A percentile compares a stretch with the other conserved stretches of the same genome.
Evolutionary conservation across 805 yeast species (phyloP).

Genomic region (Clavispora vitiphila): DNA sequence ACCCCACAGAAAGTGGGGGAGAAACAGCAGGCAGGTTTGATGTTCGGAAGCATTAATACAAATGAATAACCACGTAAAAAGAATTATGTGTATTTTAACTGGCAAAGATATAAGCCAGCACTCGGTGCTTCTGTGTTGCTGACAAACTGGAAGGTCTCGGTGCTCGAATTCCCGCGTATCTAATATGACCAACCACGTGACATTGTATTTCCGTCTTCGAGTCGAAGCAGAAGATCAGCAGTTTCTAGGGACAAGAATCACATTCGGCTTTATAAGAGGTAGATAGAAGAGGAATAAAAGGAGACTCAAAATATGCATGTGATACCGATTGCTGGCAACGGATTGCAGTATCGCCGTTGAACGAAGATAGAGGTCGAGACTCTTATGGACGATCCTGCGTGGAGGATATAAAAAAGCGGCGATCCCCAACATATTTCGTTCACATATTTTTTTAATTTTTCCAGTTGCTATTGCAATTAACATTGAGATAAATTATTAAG

Average conservation of each 20-base stretch:
- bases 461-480: conserved; percentile 1
- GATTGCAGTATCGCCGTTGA: background rate
- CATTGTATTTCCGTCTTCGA: background rate
- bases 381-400: background rate
- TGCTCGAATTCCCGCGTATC: conserved; percentile 2
- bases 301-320: too few relatives aligned
- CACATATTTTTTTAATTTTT: background rate
- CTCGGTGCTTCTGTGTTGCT: background rate
- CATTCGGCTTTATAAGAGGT: too few relatives aligned
- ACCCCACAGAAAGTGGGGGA: conserved; percentile 1
- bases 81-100: background rate
- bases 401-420: conserved; percentile 2
- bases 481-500: background rate
- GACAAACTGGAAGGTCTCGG: conserved; percentile 1
- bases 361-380: background rate
- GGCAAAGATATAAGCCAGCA: background rate
- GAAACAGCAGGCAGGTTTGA: background rate
- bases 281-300: too few relatives aligned
- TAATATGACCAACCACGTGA: background rate
- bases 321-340: too few relatives aligned
- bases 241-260: too few relatives aligned
- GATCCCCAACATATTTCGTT: conserved; percentile 1
- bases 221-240: background rate
- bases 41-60: too few relatives aligned
- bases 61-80: too few relatives aligned